Conservation (phyloP, 116 monocot species). For the Zostera marina region DNA sequence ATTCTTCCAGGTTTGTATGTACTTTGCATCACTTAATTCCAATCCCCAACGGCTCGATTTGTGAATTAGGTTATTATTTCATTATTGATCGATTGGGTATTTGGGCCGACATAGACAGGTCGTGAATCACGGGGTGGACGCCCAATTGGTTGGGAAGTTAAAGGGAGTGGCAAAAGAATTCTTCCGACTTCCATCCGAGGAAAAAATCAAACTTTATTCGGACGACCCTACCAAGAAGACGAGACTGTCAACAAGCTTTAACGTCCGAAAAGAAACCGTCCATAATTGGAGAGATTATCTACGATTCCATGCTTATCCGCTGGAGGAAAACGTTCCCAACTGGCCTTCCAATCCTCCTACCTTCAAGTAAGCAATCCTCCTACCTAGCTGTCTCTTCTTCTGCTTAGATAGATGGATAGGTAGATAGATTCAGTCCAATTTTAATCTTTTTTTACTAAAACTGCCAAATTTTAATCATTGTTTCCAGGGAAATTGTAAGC, state of each 20-base stretch:
- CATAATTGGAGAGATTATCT: conserved; percentile 82
- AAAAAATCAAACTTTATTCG: conserved; percentile 60
- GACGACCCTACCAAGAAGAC: conserved; percentile 66
- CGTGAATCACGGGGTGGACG: conserved; percentile 41
- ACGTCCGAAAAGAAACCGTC: conserved; percentile 54
- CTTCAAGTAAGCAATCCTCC: conserved; percentile 24
- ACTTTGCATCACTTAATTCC: background rate
- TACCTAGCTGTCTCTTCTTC: too few relatives aligned
- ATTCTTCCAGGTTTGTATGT: conserved; percentile 52
- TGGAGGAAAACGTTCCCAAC: conserved; percentile 36
- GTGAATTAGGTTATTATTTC: background rate
- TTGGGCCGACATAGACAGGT: conserved; percentile 16
- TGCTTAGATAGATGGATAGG: too few relatives aligned
- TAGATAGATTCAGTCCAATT: too few relatives aligned
- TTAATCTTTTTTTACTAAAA: too few relatives aligned
- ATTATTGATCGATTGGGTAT: background rate
- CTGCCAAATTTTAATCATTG: too few relatives aligned
- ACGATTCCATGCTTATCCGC: conserved; percentile 73
- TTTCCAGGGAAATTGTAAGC: conserved; percentile 58
- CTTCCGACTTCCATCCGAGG: conserved; percentile 49
- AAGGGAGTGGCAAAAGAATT: conserved; percentile 28
- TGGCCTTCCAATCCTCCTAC: conserved; percentile 54
- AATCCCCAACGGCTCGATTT: background rate
- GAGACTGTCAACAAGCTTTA: conserved; percentile 75
- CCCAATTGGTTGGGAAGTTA: conserved; percentile 24